Evolutionary conservation across 805 yeast genomes (phyloP).

Genomic region (Isabelozyma rhagii): DNA sequence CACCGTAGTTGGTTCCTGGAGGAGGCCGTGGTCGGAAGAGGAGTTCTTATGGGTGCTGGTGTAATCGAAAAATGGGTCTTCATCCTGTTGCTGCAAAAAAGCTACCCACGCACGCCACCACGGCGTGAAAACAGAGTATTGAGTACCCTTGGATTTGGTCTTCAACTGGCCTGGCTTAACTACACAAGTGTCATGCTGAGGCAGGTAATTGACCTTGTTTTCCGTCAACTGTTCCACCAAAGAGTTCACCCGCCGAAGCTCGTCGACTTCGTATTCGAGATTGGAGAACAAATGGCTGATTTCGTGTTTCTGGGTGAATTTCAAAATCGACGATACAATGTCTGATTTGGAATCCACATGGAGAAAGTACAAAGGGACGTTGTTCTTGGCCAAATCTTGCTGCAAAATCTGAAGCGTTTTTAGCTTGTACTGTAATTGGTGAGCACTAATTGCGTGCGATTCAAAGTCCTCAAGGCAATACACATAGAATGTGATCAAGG

Average conservation of each 20-base stretch:
- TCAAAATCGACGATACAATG: slow-evolving; percentile 14
- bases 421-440: slow-evolving; percentile 38
- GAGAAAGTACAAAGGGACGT: slow-evolving; percentile 40
- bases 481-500: slow-evolving; percentile 40
- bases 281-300: slow-evolving; percentile 30
- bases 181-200: slow-evolving; percentile 39
- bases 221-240: slow-evolving; percentile 11
- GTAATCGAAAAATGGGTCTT: slow-evolving; percentile 1
- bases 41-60: neutral
- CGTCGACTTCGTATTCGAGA: slow-evolving; percentile 45
- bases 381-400: slow-evolving; percentile 22
- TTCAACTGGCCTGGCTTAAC: slow-evolving; percentile 37
- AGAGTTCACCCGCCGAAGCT: slow-evolving; percentile 26
- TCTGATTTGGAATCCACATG: slow-evolving; percentile 32
- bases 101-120: slow-evolving; percentile 40
- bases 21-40: neutral
- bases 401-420: slow-evolving; percentile 29
- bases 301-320: slow-evolving; percentile 21
- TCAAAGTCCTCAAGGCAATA: slow-evolving; percentile 38
- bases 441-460: slow-evolving; percentile 42
- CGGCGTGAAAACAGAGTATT: slow-evolving; percentile 42
- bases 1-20: neutral
- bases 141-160: slow-evolving; percentile 34
- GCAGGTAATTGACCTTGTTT: slow-evolving; percentile 16
- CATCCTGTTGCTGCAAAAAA: slow-evolving; percentile 4